phyloP scores from a whole-genome alignment of 1,284 basidiomycete species.

The Sporisorium iseilematis-ciliati region DNA sequence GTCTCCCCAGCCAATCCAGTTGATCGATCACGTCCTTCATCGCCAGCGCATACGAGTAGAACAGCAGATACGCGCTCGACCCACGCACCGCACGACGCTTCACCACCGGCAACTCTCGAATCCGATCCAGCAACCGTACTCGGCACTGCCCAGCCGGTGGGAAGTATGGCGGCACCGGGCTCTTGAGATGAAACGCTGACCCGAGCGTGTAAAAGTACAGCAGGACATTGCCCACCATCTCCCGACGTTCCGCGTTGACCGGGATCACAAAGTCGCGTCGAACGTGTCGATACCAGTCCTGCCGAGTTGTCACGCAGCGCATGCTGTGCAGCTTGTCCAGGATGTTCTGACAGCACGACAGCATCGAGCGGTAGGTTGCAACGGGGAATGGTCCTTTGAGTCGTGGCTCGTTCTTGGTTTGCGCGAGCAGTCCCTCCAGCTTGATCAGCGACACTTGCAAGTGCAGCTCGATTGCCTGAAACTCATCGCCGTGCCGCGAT shows the following conservation, averaged over 20 bases:
- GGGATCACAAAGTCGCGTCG: constrained; percentile 82
- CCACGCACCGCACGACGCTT: constrained; percentile 74
- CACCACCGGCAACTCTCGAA: constrained; percentile 80
- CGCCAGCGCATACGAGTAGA: constrained; percentile 91
- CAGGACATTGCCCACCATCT: constrained; percentile 90
- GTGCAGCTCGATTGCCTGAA: constrained; percentile 83
- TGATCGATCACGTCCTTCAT: constrained; percentile 74
- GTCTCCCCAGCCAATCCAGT: constrained; percentile 48
- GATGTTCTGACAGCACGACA: constrained; percentile 88
- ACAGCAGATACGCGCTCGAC: constrained; percentile 83
- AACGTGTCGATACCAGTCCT: constrained; percentile 88
- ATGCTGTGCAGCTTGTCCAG: constrained; percentile 82
- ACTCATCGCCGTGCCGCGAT: constrained; percentile 47
- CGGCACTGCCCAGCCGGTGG: constrained; percentile 89
- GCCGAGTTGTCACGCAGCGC: constrained; percentile 90
- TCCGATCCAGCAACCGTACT: constrained; percentile 75
- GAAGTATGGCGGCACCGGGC: constrained; percentile 91
- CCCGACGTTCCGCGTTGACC: constrained; percentile 79
- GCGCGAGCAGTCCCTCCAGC: constrained; percentile 76
- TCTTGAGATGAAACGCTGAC: constrained; percentile 86
- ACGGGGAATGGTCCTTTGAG: constrained; percentile 76
- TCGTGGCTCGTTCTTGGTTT: constrained; percentile 91
- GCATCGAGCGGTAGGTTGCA: constrained; percentile 82
- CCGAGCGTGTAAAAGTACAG: constrained; percentile 90
- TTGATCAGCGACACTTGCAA: constrained; percentile 89